Conservation (phyloP, 768 basidiomycete species). For the Phlegmacium glaucopus region DNA sequence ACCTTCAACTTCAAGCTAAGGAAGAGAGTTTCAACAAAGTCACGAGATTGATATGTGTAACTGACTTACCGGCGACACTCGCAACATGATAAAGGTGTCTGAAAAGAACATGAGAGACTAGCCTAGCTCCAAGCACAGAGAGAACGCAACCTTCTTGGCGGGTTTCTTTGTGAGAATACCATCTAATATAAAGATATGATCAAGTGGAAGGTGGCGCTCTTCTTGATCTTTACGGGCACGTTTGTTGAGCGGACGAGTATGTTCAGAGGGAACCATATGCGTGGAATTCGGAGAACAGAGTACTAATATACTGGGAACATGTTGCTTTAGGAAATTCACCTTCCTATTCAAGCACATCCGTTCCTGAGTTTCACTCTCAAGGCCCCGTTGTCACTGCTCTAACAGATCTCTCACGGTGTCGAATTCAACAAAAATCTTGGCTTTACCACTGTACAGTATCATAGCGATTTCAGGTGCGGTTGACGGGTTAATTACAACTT, state of each 20-base stretch:
- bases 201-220: constrained; percentile 30
- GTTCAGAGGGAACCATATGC: constrained; percentile 24
- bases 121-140: too few species aligned
- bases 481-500: too few species aligned
- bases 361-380: too few species aligned
- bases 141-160: constrained; percentile 41
- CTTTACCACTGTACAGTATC: too few species aligned
- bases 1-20: constrained; percentile 56
- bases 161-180: constrained; percentile 42
- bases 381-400: too few species aligned
- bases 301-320: too few species aligned
- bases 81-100: constrained; percentile 59
- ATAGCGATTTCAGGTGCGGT: too few species aligned
- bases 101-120: constrained; percentile 5
- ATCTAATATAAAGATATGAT: constrained; percentile 52
- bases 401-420: too few species aligned
- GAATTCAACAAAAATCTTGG: too few species aligned
- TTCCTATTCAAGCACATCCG: too few species aligned
- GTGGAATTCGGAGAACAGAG: constrained; percentile 26
- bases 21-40: constrained; percentile 3
- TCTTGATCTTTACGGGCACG: constrained; percentile 39
- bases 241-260: constrained; percentile 45
- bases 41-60: constrained; percentile 4
- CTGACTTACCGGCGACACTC: constrained; percentile 53
- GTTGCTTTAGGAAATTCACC: too few species aligned